Base-by-base conservation (phyloP, 805 yeast genomes). In the Yamadazyma kitorensis region DNA sequence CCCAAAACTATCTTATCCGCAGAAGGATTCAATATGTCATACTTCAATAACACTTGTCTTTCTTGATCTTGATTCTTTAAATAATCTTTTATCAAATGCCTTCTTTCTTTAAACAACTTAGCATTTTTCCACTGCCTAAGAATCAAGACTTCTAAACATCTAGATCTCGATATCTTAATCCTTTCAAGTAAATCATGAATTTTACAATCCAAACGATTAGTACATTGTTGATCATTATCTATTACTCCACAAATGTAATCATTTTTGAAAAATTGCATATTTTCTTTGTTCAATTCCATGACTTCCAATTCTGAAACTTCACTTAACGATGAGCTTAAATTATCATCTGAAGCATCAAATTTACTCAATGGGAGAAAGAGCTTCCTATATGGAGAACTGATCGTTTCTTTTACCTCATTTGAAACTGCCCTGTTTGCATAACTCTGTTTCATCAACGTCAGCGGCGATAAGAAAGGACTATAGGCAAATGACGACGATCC, bases 211-310 rank as follows among this genome's bases (percentile, higher is more conserved):
- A 36, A 24, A 13, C 17, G 22, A 11, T 32, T 27, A 12, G 22
- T 6, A 22, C 40, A 36, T 11, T 24, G 36, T 6, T 4, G 6
- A 4, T 14, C 20, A 6, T 15, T 33, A n/a, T 27, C 32, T 14
- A 20, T 17, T 14, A 44, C 51, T 3, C 45, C 43, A 33, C 51
- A 46, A 12, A 35, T 34, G 18, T 37, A 46, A 24, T 44, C 48
- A 25, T 36, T 22, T 25, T 31, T 41, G 17, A 13, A 19, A 5
- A 8, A 6, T 14, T 7, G 7, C 7, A 19, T 19, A 19, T 19
- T 19, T 7, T 10, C 22, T 7, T 7, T 6, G 22, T 19, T 6
- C 7, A 19, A 19, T 19, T 19, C 22, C 7, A 7, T 19, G 22
- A 19, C 7, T 19, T 19, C n/a, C n/a, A n/a, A n/a, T n/a, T n/a